Percentiles rank a stretch among this genome's conserved stretches.
These are phyloP conservation scores for Kodamaea sagamina DNA, from an alignment of 805 yeast genomes.

Conservation along the genomic window DNA sequence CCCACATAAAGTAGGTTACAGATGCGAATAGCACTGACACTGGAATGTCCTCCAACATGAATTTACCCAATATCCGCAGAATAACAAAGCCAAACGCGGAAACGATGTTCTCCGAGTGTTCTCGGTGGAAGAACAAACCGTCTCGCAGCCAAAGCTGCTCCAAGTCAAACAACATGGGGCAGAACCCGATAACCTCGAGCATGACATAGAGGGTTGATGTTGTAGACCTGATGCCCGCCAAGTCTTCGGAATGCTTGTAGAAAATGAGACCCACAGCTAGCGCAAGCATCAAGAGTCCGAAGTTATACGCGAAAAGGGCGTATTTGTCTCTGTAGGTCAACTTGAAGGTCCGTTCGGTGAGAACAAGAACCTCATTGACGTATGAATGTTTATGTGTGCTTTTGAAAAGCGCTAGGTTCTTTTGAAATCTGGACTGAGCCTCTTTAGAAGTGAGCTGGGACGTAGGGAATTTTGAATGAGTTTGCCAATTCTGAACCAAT, in stretches of 20 bases:
- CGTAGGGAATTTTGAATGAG: background rate
- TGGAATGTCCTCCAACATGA: conserved; percentile 68
- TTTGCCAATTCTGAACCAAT: conserved; percentile 15
- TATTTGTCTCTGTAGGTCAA: conserved; percentile 35
- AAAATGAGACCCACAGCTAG: conserved; percentile 77
- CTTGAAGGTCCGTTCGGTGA: conserved; percentile 37
- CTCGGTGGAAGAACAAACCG: conserved; percentile 49
- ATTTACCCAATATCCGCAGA: conserved; percentile 64
- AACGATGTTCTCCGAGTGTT: conserved; percentile 68
- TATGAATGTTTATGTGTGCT: conserved; percentile 1
- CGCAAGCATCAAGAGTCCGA: conserved; percentile 52
- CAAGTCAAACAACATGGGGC: conserved; percentile 41
- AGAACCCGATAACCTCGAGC: conserved; percentile 42
- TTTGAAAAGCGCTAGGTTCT: conserved; percentile 2
- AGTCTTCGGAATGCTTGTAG: conserved; percentile 57
- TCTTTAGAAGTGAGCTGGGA: background rate
- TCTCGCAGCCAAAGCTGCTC: conserved; percentile 42
- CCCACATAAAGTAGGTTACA: conserved; percentile 77
- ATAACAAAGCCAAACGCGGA: conserved; percentile 66
- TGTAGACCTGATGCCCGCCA: conserved; percentile 66
- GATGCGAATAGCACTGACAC: conserved; percentile 59
- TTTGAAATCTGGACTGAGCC: background rate
- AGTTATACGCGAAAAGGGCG: conserved; percentile 37
- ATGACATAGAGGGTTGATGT: conserved; percentile 40
- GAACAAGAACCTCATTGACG: conserved; percentile 28